Percentiles rank a stretch among this genome's conserved stretches.
phyloP scores from a whole-genome alignment of 805 yeast genomes.

The Naumovozyma castellii region DNA sequence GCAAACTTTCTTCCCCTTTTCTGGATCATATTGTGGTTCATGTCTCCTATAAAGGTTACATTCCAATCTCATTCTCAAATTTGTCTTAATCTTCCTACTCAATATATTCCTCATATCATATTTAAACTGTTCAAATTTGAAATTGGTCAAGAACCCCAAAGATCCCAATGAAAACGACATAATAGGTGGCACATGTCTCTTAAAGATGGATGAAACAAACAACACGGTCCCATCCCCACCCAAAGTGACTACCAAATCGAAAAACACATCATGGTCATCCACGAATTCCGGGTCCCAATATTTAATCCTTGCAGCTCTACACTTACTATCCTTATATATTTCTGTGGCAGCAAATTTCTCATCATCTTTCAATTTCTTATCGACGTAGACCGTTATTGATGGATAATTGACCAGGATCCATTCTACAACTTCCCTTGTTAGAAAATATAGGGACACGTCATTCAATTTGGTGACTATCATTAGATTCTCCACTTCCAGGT shows the following conservation, averaged over 20 bases:
- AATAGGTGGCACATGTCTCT: constrained; percentile 81
- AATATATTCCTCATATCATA: constrained; percentile 48
- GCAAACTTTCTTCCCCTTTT: constrained; percentile 32
- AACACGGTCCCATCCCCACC: constrained; percentile 98
- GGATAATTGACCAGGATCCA: constrained; percentile 49
- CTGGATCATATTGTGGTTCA: constrained; percentile 27
- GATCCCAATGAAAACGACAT: constrained; percentile 84
- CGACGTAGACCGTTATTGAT: constrained; percentile 56
- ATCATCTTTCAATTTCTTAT: constrained; percentile 51
- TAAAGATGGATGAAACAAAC: constrained; percentile 79
- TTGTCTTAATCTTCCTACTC: constrained; percentile 63
- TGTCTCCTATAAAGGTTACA: constrained; percentile 54
- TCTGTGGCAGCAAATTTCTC: constrained; percentile 54
- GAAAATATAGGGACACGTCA: constrained; percentile 64
- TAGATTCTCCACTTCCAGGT: constrained; percentile 57
- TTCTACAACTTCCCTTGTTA: constrained; percentile 71
- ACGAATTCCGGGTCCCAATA: constrained; percentile 66
- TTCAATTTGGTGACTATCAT: constrained; percentile 86
- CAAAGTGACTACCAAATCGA: constrained; percentile 74
- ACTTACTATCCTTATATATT: constrained; percentile 35
- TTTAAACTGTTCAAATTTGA: constrained; percentile 65
- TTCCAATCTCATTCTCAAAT: constrained; percentile 78
- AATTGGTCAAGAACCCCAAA: constrained; percentile 84
- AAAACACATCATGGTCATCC: constrained; percentile 32
- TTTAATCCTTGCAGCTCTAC: constrained; percentile 38